A percentile compares a stretch with the other conserved stretches of the same genome.
Evolutionary conservation across 2,329 filamentous ascomycete species (phyloP).

Genomic region (Pleurostoma richardsiae): DNA sequence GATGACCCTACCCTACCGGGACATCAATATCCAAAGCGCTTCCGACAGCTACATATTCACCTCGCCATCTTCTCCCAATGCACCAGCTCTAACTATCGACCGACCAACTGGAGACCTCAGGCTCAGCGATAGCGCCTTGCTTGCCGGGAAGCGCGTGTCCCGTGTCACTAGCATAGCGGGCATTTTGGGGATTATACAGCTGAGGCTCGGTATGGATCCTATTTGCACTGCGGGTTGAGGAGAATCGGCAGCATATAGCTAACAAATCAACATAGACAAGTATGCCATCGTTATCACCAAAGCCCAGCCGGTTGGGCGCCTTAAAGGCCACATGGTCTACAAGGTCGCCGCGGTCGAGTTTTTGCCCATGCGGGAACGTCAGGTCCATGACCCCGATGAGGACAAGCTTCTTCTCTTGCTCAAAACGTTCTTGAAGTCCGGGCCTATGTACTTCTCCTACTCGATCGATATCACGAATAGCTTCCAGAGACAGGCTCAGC

Average conservation of each 20-base stretch:
- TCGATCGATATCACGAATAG: slow-evolving; percentile 94
- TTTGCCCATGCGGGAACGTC: slow-evolving; percentile 85
- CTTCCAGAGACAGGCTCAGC: slow-evolving; percentile 87
- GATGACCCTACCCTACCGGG: slow-evolving; percentile 68
- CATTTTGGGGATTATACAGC: slow-evolving; percentile 88
- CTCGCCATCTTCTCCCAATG: slow-evolving; percentile 87
- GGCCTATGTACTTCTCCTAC: slow-evolving; percentile 97
- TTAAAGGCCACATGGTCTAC: slow-evolving; percentile 96
- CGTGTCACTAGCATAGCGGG: slow-evolving; percentile 89
- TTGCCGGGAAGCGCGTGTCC: slow-evolving; percentile 65
- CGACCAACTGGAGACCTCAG: slow-evolving; percentile 87
- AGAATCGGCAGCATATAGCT: background rate
- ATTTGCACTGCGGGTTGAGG: no score
- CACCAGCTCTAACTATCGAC: slow-evolving; percentile 83
- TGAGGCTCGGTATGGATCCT: slow-evolving; percentile 70
- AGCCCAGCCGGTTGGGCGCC: slow-evolving; percentile 79
- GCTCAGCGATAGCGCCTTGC: slow-evolving; percentile 72
- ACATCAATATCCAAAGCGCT: slow-evolving; percentile 95
- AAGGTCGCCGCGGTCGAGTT: slow-evolving; percentile 88
- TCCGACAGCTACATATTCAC: slow-evolving; percentile 93
- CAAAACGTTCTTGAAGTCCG: slow-evolving; percentile 73
- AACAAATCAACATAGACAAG: slow-evolving; percentile 55
- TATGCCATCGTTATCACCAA: slow-evolving; percentile 97
- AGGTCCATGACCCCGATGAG: slow-evolving; percentile 88
- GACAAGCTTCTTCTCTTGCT: slow-evolving; percentile 83